phyloP scores from a whole-genome alignment of 306 rosid species.

The Vigna radiata region DNA sequence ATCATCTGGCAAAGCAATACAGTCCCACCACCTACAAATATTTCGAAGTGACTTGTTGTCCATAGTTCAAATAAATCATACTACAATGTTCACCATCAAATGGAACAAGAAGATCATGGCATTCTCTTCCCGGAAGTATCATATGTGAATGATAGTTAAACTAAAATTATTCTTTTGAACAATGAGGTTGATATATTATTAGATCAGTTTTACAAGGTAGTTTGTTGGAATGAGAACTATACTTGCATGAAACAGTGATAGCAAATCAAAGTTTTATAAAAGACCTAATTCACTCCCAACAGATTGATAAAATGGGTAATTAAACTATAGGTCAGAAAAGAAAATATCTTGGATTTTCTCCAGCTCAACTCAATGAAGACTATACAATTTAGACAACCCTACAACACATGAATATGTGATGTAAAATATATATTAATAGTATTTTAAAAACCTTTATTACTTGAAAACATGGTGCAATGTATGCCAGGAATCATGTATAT shows the following conservation, averaged over 20 bases:
- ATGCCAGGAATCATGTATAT: neutral
- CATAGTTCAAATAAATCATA: conserved; percentile 34
- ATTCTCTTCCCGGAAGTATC: conserved; percentile 30
- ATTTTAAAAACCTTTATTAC: conserved; percentile 9
- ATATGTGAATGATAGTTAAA: conserved; percentile 21
- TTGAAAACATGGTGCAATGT: conserved; percentile 23
- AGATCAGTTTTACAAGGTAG: conserved; percentile 20
- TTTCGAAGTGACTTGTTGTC: conserved; percentile 25
- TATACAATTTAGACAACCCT: conserved; percentile 10
- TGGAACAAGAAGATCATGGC: neutral
- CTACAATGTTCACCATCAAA: conserved; percentile 27
- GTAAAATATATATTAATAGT: neutral
- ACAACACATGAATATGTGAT: conserved; percentile 26
- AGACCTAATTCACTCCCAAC: conserved; percentile 1
- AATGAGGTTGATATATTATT: conserved; percentile 2
- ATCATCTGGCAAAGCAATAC: conserved; percentile 88
- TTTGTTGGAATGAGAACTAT: conserved; percentile 21
- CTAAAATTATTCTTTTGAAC: conserved; percentile 1
- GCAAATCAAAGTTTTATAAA: neutral
- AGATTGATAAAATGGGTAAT: conserved; percentile 19
- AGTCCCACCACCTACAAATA: conserved; percentile 95
- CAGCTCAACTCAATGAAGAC: conserved; percentile 1
- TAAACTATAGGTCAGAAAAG: conserved; percentile 4
- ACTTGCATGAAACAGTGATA: neutral
- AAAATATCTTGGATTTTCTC: conserved; percentile 17